These are phyloP conservation scores for Daucus carota DNA, from an alignment of 129 eudicot species.

Conservation along the genomic window DNA sequence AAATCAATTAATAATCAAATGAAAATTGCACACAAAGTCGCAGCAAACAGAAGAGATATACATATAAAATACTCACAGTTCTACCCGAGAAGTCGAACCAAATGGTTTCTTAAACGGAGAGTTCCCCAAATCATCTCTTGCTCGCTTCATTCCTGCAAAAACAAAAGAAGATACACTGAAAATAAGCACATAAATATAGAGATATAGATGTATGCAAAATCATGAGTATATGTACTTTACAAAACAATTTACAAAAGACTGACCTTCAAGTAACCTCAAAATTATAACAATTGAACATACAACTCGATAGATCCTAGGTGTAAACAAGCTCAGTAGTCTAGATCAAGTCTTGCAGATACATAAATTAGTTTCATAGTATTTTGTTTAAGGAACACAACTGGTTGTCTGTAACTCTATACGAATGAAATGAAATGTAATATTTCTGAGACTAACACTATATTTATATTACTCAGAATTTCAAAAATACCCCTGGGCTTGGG, in stretches of 20 bases:
- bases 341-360: neutral
- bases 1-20: too few relatives aligned
- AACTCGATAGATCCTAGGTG: neutral
- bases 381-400: neutral
- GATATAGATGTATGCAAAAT: neutral
- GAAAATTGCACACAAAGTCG: too few relatives aligned
- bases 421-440: neutral
- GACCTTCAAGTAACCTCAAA: neutral
- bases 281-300: neutral
- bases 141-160: slow-evolving; percentile 71
- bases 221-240: neutral
- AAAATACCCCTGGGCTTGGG: neutral
- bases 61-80: slow-evolving; percentile 68
- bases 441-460: neutral
- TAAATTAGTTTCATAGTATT: neutral
- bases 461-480: neutral
- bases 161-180: neutral
- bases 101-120: slow-evolving; percentile 82
- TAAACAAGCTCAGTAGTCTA: neutral
- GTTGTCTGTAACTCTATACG: neutral
- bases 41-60: too few relatives aligned
- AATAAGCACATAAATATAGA: too few relatives aligned
- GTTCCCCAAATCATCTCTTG: slow-evolving; percentile 56
- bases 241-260: neutral
- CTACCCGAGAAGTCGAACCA: slow-evolving; percentile 65